Evolutionary conservation across 768 basidiomycete species (phyloP).

Genomic region (Coprinellus micaceus): DNA sequence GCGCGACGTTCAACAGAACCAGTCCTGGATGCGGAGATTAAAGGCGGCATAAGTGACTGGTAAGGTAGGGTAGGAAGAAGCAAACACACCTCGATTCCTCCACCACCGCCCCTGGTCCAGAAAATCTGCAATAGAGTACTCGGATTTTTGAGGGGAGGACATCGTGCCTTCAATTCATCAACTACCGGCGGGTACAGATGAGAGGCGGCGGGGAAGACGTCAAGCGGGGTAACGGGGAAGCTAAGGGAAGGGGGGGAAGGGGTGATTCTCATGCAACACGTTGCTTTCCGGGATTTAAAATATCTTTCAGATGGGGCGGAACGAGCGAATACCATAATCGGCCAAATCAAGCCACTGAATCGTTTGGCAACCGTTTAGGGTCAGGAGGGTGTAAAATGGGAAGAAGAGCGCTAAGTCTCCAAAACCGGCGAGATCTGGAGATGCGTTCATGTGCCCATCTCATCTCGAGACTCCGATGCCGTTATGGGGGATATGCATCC

Average conservation of each 20-base stretch:
- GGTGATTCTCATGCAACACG: conserved; percentile 1
- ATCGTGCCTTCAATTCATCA: conserved; percentile 11
- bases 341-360: conserved; percentile 3
- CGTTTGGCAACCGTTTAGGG: conserved; percentile 6
- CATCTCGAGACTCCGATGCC: not conserved
- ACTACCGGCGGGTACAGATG: not conserved
- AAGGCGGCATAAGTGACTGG: not conserved
- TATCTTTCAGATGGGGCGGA: not conserved
- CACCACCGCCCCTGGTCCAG: conserved; percentile 60
- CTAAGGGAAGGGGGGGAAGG: not conserved
- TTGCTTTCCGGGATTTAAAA: conserved; percentile 3
- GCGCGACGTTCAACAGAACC: conserved; percentile 52
- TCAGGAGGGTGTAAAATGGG: not conserved
- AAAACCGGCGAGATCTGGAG: not conserved
- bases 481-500: not conserved
- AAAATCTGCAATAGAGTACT: conserved; percentile 56
- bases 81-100: conserved; percentile 49
- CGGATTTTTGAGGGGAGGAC: conserved; percentile 31
- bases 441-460: not conserved
- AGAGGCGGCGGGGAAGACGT: conserved; percentile 3
- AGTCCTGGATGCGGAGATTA: conserved; percentile 38
- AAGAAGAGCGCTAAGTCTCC: not conserved
- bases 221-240: not conserved
- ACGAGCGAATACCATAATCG: not conserved
- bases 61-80: not conserved